Evolutionary conservation across 108 stramenopile genomes (phyloP), one percentile per base, ranked within the genome.

Genomic region (Epipyxis sp.): DNA sequence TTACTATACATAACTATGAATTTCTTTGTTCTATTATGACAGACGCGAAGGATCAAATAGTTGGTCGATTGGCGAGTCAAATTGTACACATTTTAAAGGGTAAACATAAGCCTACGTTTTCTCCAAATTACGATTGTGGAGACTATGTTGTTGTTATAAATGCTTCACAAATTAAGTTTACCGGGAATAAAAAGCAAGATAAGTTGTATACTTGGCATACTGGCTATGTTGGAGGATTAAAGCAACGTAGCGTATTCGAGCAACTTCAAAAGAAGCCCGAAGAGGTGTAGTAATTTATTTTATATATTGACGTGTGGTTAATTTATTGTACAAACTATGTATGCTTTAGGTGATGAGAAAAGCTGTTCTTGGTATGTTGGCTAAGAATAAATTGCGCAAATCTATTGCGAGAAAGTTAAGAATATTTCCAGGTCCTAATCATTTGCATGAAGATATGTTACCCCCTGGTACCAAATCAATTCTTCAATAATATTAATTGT

Each of bases 201-300:
- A 97, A 97, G 86, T 40, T 93, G 44, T 97, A 94, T 82, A 80
- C 88, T 59, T 95, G 95, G 95, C 95, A 97, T 84, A 93, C 94
- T 1, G 93, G 93, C 35, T 95, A 91, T 84, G 94, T 94, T 44
- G 96, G 96, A 30, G 96, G 96, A 1, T 69, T 97, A 54, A 94
- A 93, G 85, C 76, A 92, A 76, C 90, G 94, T 2, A 69, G 85
- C 1, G 93, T 94, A 29, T 79, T 85, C 39, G 90, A 92, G 46
- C 90, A 92, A 91, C 82, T 90, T 79, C 89, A 90, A 44, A 85
- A 90, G 40, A 89, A 91, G 44, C 96, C 94, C 34, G 90, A 89
- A 59, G 86, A 86, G 68, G 61, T 65, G 10, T 32, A 32, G 65
- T 6, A n/a, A n/a, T n/a, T n/a, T n/a, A n/a, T n/a, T n/a, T n/a